Conservation (phyloP, 306 rosid genomes). For the Pueraria montana region DNA sequence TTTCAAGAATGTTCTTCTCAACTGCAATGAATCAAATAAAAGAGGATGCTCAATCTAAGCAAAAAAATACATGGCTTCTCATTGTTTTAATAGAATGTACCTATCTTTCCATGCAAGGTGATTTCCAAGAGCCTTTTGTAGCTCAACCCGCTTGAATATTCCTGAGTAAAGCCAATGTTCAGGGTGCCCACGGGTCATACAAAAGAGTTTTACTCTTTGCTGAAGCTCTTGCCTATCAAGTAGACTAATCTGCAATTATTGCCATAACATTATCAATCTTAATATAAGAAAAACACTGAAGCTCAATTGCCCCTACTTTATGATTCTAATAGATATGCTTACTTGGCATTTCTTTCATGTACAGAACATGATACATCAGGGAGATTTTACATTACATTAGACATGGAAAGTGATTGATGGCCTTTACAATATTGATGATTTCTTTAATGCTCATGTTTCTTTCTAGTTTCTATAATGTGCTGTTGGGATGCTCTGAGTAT, state of each 20-base stretch:
- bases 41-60: conserved; percentile 19
- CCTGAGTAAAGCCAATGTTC: conserved; percentile 91
- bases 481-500: neutral
- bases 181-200: conserved; percentile 69
- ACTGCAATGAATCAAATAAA: conserved; percentile 10
- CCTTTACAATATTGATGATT: neutral
- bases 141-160: conserved; percentile 75
- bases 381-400: neutral
- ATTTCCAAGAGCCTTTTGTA: conserved; percentile 95
- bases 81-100: conserved; percentile 54
- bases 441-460: neutral
- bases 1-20: conserved; percentile 1
- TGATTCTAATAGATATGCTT: conserved; percentile 31
- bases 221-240: conserved; percentile 97
- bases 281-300: conserved; percentile 3
- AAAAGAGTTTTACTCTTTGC: conserved; percentile 75
- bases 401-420: conserved; percentile 15
- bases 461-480: conserved; percentile 15
- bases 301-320: neutral
- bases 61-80: conserved; percentile 26
- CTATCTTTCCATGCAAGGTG: conserved; percentile 98
- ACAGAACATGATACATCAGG: conserved; percentile 14
- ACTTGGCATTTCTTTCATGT: conserved; percentile 11
- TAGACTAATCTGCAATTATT: conserved; percentile 78
- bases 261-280: conserved; percentile 41